Evolutionary conservation across 2,329 filamentous ascomycete species (phyloP).

Genomic region (Davidsoniella neocaledoniae): DNA sequence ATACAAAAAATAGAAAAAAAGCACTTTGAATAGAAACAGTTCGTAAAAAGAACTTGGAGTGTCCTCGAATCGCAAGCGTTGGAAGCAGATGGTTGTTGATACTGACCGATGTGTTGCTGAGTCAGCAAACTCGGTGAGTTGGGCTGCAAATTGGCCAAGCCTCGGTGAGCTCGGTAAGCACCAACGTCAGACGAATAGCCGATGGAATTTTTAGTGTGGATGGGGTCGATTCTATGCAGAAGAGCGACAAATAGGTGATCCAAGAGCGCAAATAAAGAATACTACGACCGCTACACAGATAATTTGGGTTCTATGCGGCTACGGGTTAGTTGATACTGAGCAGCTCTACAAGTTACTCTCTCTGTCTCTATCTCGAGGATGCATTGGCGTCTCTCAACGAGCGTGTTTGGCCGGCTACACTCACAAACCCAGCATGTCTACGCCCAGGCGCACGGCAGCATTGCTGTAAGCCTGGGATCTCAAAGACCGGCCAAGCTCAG

Average conservation of each 20-base stretch:
- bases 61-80: too few relatives aligned
- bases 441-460: neutral
- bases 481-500: too few relatives aligned
- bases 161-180: slow-evolving; percentile 6
- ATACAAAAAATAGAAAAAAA: too few relatives aligned
- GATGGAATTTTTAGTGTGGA: neutral
- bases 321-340: slow-evolving; percentile 2
- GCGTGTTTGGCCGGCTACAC: slow-evolving; percentile 10
- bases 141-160: neutral
- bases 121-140: neutral
- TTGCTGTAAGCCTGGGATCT: neutral
- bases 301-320: neutral
- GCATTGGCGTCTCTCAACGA: slow-evolving; percentile 11
- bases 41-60: too few relatives aligned
- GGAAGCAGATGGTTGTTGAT: too few relatives aligned
- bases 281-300: too few relatives aligned
- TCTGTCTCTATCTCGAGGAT: neutral
- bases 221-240: too few relatives aligned
- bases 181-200: neutral
- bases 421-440: neutral
- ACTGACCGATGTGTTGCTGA: neutral
- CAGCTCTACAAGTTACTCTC: neutral
- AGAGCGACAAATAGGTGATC: too few relatives aligned
- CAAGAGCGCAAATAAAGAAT: too few relatives aligned
- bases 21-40: too few relatives aligned